Evolutionary conservation across 768 basidiomycete genomes (phyloP), one percentile per base, ranked within the genome.

Genomic region (Podaxis sp.): DNA sequence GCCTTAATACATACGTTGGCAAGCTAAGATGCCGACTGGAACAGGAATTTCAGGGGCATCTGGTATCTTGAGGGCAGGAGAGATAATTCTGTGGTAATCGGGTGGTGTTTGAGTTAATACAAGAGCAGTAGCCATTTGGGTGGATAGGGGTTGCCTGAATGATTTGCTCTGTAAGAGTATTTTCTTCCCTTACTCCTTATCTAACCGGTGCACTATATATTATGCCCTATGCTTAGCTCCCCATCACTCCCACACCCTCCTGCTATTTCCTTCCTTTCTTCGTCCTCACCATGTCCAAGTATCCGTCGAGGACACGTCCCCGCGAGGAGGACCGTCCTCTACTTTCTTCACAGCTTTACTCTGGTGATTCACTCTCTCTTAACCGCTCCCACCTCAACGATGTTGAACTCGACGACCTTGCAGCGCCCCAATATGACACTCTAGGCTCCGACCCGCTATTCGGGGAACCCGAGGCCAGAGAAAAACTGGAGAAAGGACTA

Each of bases 11-110:
- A 56, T 75, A 89, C 90, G 87, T 80, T 92, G 90, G 71, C 91
- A 93, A 17, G 89, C 86, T 29, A 94, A 77, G 15, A 93, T 77
- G 50, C 91, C 91, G 41, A 93, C 90, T 40, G 89, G 90, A 41
- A 89, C 80, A 17, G 88, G 72, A 5, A 75, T 64, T 36, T 73
- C 72, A 24, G 79, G 74, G 59, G 86, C 80, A 19, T 79, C 73
- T n/a, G 88, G 82, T 55, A 90, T 71, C 36, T 61, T 72, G 12
- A 91, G 75, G 15, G 83, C 82, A 4, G 82, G 77, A 3, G 87
- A 88, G 61, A 88, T 68, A 27, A 90, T 82, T 58, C 83, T 82
- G 69, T 89, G 88, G 71, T 91, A 91, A 53, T 85, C 80, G 4
- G 78, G 65, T 9, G 85, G 85, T 4, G 83, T 66, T 17, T 76